Evolutionary conservation across 2,329 filamentous ascomycete species (phyloP).

Genomic region (Aspergillus cejpii): DNA sequence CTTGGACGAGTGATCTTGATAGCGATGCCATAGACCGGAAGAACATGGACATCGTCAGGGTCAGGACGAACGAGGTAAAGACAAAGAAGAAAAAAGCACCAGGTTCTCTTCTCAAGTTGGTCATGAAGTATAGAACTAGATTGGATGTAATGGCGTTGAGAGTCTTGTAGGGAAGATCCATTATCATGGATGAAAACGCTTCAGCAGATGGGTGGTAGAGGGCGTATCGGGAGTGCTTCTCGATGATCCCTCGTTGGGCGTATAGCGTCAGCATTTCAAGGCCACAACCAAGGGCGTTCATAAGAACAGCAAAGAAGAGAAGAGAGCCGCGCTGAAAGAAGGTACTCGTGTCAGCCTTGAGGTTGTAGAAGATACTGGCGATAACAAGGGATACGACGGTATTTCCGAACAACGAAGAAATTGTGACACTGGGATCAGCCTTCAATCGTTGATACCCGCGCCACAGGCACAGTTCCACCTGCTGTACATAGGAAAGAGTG

Average conservation of each 20-base stretch:
- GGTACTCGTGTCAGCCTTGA: slow-evolving; percentile 55
- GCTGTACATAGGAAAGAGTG: slow-evolving; percentile 67
- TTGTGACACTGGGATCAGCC: slow-evolving; percentile 65
- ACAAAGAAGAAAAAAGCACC: slow-evolving; percentile 79
- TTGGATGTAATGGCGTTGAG: slow-evolving; percentile 67
- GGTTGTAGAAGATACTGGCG: slow-evolving; percentile 69
- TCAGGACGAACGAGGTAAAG: slow-evolving; percentile 64
- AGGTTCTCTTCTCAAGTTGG: slow-evolving; percentile 64
- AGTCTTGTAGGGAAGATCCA: slow-evolving; percentile 64
- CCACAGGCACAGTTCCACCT: slow-evolving; percentile 68
- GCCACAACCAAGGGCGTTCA: slow-evolving; percentile 71
- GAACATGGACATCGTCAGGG: slow-evolving; percentile 71
- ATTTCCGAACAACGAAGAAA: slow-evolving; percentile 60
- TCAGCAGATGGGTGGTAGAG: slow-evolving; percentile 17
- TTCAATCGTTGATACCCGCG: slow-evolving; percentile 67
- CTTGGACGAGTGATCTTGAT: slow-evolving; percentile 57
- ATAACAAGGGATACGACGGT: slow-evolving; percentile 67
- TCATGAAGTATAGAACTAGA: slow-evolving; percentile 74
- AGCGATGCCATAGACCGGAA: slow-evolving; percentile 70
- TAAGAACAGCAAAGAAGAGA: slow-evolving; percentile 74
- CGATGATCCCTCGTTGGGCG: slow-evolving; percentile 14
- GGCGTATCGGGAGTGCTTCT: slow-evolving; percentile 17
- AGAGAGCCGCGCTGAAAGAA: slow-evolving; percentile 71
- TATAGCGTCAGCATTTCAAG: slow-evolving; percentile 47
- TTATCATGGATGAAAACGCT: slow-evolving; percentile 8